Base-by-base conservation (phyloP, 768 basidiomycete genomes). In the Boletus vermiculosoides region DNA sequence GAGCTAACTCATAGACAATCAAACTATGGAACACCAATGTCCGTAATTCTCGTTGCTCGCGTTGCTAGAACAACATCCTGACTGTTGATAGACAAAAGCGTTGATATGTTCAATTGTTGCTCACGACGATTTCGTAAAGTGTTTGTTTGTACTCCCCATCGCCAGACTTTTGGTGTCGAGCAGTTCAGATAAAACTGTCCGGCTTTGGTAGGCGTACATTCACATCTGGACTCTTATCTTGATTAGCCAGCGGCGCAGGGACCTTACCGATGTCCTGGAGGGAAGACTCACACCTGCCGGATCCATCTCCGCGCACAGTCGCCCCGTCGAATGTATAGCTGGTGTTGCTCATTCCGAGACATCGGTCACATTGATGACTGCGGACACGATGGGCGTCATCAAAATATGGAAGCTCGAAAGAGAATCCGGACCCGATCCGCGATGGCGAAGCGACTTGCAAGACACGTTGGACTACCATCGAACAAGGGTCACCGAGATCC, bases 101-200 rank as follows among this genome's bases (percentile, higher is more conserved):
- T 57, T 85, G 42, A 71, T 95, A 20, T 88, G 84, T 2, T 85
- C 88, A 2, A 90, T 86, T 1, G 71, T 79, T 30, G 92, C 88
- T 2, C 96, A 99, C 67, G 75, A 79, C 0, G 96, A 99, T 72
- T 99, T 99, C 64, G 82, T 99, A 58, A 99, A 98, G 75, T 77
- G 83, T 41, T 73, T 98, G 23, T 78, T 87, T 44, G 84, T 92
- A 46, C 74, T 96, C 22, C 83, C 90, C 3, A 73, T 80, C 4
- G 76, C 86, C 9, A 72, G 76, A 11, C 72, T 98, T 6, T 76
- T 98, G 34, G 77, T 94, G 16, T 95, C 95, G 1, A 89, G 90
- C 28, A 85, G 93, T 42, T 96, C 96, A 2, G 96, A 99, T 73
- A 94, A 94, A 66, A 81, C 84, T 25, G 76, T 96, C 28, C 83